Evolutionary conservation across 331 rosid genomes (phyloP).

Genomic region (Rhamnella rubrinervis): DNA sequence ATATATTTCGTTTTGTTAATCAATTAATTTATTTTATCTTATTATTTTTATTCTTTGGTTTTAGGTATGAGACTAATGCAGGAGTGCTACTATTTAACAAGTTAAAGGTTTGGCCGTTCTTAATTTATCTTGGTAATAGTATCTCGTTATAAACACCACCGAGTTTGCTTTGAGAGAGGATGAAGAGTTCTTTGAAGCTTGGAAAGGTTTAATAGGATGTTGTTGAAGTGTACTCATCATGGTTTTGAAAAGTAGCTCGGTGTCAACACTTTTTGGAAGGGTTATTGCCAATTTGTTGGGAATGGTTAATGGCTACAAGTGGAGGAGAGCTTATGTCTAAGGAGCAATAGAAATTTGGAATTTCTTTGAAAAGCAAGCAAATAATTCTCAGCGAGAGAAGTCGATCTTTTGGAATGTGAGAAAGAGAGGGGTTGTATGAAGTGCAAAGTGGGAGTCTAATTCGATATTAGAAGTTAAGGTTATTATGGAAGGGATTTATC

Average conservation of each 20-base stretch:
- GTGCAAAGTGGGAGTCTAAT: neutral
- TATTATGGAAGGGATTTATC: neutral
- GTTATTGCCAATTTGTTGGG: neutral
- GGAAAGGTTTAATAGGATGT: slow-evolving; percentile 2
- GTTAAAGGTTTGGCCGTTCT: too few species aligned
- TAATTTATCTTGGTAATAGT: too few species aligned
- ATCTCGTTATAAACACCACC: too few species aligned
- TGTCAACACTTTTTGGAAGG: neutral
- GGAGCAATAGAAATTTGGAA: neutral
- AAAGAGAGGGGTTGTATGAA: neutral
- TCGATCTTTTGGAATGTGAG: neutral
- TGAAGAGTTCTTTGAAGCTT: neutral
- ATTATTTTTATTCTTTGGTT: too few species aligned
- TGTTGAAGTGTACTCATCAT: too few species aligned
- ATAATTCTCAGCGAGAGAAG: slow-evolving; percentile 3
- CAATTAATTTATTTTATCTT: too few species aligned
- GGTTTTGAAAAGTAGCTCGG: neutral
- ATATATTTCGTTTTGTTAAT: too few species aligned
- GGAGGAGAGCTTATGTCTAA: slow-evolving; percentile 1
- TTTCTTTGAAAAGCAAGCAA: neutral
- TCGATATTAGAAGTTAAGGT: neutral
- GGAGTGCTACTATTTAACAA: too few species aligned
- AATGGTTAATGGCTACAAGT: slow-evolving; percentile 6
- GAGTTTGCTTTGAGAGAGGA: neutral
- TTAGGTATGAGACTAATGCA: too few species aligned